A percentile compares a stretch with the other conserved stretches of the same genome.
These are phyloP conservation scores for Pisolithus orientalis DNA, from an alignment of 768 basidiomycete species.

Conservation along the genomic window DNA sequence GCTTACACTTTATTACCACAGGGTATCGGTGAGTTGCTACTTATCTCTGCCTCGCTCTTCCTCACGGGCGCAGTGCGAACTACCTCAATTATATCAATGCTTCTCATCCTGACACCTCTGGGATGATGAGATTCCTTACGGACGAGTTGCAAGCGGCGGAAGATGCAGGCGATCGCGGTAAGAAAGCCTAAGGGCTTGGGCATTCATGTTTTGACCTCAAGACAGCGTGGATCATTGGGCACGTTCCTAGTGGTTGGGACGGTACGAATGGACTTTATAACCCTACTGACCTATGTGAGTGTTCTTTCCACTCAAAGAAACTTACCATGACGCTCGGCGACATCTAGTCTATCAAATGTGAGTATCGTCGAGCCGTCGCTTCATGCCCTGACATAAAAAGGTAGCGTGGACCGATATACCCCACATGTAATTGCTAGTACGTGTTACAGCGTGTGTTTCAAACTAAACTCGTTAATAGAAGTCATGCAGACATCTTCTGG, in stretches of 20 bases:
- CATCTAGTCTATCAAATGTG: conserved; percentile 45
- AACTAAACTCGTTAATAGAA: conserved; percentile 5
- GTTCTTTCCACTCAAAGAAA: neutral
- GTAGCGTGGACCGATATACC: conserved; percentile 68
- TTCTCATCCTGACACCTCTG: conserved; percentile 60
- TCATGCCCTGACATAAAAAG: neutral
- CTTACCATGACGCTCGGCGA: neutral
- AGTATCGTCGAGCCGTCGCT: conserved; percentile 1
- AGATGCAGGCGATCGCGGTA: conserved; percentile 67
- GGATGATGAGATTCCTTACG: conserved; percentile 72
- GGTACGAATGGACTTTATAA: conserved; percentile 57
- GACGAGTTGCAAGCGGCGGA: conserved; percentile 76
- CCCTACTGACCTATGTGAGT: conserved; percentile 66
- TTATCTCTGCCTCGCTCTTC: conserved; percentile 5
- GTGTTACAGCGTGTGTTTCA: conserved; percentile 18
- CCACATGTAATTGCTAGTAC: conserved; percentile 72
- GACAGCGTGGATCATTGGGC: conserved; percentile 48
- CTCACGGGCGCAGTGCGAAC: conserved; percentile 42
- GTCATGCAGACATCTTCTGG: conserved; percentile 57
- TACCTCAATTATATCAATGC: conserved; percentile 76
- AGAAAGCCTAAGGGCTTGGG: conserved; percentile 5
- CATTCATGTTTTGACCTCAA: conserved; percentile 7
- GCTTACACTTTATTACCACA: conserved; percentile 6
- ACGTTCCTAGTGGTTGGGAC: conserved; percentile 64
- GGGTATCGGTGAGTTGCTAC: conserved; percentile 26